phyloP scores from a whole-genome alignment of 1,284 basidiomycete genomes.

The Ceraceosorus guamensis region DNA sequence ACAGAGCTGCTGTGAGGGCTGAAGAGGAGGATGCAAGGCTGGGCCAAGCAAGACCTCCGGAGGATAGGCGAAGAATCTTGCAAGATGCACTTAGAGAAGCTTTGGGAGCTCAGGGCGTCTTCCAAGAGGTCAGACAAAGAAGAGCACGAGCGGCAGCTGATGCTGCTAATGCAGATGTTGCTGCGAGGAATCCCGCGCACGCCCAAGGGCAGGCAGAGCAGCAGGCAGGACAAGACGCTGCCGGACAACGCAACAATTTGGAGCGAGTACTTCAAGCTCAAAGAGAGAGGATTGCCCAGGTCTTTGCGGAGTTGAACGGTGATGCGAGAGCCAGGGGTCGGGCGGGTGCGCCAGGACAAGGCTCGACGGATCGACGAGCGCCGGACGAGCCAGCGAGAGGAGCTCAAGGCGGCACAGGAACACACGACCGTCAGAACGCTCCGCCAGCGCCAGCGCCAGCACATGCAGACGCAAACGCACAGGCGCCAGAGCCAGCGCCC shows the following conservation, averaged over 20 bases:
- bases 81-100: not conserved
- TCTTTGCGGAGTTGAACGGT: not conserved
- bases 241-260: too few species aligned
- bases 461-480: not conserved
- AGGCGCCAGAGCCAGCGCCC: not conserved
- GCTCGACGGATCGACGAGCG: not conserved
- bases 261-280: too few species aligned
- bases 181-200: too few species aligned
- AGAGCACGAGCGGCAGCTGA: not conserved
- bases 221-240: too few species aligned
- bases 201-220: too few species aligned
- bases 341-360: not conserved
- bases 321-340: not conserved
- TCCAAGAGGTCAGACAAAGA: not conserved
- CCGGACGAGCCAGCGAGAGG: too few species aligned
- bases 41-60: not conserved
- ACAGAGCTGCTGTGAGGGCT: not conserved
- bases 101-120: not conserved
- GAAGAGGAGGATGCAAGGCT: not conserved
- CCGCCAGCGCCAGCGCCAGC: not conserved
- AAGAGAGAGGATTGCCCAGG: not conserved
- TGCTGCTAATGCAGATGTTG: too few species aligned
- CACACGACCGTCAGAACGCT: too few species aligned
- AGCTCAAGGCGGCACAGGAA: too few species aligned
- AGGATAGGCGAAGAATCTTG: not conserved